Evolutionary conservation across 192 early-diverging fungal genomes (phyloP), one percentile per base, ranked within the genome.

Genomic region (Dimargaris verticillata): DNA sequence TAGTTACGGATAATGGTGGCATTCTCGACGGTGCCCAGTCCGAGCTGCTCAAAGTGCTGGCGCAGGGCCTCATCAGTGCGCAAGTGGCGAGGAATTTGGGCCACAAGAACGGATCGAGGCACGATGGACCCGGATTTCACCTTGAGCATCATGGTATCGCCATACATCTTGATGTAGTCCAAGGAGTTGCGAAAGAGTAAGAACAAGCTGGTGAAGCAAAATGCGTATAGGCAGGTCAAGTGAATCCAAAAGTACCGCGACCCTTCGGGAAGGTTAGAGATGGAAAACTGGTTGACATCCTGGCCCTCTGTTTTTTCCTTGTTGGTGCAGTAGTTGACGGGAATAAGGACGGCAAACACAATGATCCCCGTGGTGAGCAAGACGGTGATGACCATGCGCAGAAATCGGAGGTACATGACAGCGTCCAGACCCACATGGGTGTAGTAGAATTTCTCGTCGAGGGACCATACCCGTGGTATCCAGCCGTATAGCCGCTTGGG

Each of bases 391-490:
- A 69, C 71, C 81, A 83, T 83, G 52, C 68, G 65, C 17, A 81
- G 63, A 66, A 83, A 83, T 22, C 76, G 76, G 10, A 83, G 69
- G 63, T 80, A 72, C 79, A 83, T 80, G 28, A 75, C 73, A 0
- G 81, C 78, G 43, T 83, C 81, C 7, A 83, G 63, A 0, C 81
- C 81, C 14, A 78, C 76, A 55, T 76, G 70, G 41, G 62, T 64
- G 26, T 80, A 63, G 63, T 72, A 79, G 46, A 78, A 80, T 11
- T 72, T 61, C 63, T 82, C 80, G 17, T 69, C 53, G 17, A 79
- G 59, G 24, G 51, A 58, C 24, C 76, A 67, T 2, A 76, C 69
- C 0, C 68, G 66, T 12, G 50, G 67, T 20, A 83, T 62, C 77
- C 79, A 83, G 1, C 72, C 66, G 28, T 80, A 72, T 28, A 75